These are phyloP conservation scores for Meripilus lineatus DNA, from an alignment of 1,284 basidiomycete genomes.

Conservation along the genomic window DNA sequence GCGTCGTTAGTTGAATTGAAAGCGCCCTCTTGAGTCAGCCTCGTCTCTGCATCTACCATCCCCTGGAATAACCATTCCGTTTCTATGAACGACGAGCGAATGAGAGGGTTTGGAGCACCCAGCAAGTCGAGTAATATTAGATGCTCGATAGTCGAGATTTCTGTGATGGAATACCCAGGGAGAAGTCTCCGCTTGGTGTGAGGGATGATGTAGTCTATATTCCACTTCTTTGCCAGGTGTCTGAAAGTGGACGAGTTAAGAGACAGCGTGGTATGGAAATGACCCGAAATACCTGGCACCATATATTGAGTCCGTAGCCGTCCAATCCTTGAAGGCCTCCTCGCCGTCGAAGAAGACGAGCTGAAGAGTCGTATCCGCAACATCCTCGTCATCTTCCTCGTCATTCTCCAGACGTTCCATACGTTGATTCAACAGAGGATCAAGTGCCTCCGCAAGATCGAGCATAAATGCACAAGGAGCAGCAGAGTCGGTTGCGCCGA, in stretches of 20 bases:
- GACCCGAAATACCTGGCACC: slow-evolving; percentile 83
- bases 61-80: slow-evolving; percentile 90
- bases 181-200: slow-evolving; percentile 58
- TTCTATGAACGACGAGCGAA: slow-evolving; percentile 79
- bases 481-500: slow-evolving; percentile 97
- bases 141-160: slow-evolving; percentile 81
- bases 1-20: slow-evolving; percentile 39
- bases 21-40: slow-evolving; percentile 58
- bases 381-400: slow-evolving; percentile 69
- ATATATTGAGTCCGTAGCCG: slow-evolving; percentile 87
- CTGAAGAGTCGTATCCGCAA: slow-evolving; percentile 82
- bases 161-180: slow-evolving; percentile 44
- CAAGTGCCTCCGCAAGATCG: slow-evolving; percentile 81
- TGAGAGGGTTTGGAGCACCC: slow-evolving; percentile 66
- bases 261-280: too few relatives aligned
- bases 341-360: slow-evolving; percentile 99
- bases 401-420: slow-evolving; percentile 51
- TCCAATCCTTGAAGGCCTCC: slow-evolving; percentile 93
- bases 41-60: slow-evolving; percentile 61
- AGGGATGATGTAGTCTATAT: slow-evolving; percentile 57
- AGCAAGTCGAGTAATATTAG: slow-evolving; percentile 88
- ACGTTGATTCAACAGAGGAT: slow-evolving; percentile 64
- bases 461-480: slow-evolving; percentile 93
- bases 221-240: slow-evolving; percentile 85
- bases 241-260: slow-evolving; percentile 42